Percentiles rank a stretch among this genome's conserved stretches.
These are phyloP conservation scores for Aspergillus homomorphus DNA, from an alignment of 495 filamentous ascomycete genomes.

Conservation along the genomic window DNA sequence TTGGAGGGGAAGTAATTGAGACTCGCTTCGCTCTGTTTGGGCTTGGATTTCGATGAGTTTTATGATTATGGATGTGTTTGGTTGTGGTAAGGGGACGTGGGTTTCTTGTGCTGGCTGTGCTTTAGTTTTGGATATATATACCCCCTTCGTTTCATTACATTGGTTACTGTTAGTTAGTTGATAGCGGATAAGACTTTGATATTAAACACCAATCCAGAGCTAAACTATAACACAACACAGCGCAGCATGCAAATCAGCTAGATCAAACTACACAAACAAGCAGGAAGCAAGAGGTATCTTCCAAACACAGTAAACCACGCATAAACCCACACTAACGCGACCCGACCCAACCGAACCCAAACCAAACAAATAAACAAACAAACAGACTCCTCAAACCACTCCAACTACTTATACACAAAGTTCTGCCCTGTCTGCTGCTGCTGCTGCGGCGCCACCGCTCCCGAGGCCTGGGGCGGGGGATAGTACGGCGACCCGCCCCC, in stretches of 20 bases:
- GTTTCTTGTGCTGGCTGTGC: background rate
- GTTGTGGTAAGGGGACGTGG: background rate
- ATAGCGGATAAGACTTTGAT: too few species aligned
- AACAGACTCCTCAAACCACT: conserved; percentile 1
- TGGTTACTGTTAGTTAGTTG: too few species aligned
- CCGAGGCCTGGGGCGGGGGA: conserved; percentile 17
- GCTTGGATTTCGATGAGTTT: conserved; percentile 1
- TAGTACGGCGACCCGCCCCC: conserved; percentile 19
- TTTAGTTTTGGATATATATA: conserved; percentile 18
- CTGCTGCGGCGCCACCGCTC: conserved; percentile 7
- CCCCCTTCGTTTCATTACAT: conserved; percentile 13
- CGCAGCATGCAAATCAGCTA: background rate
- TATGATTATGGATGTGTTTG: background rate
- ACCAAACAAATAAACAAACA: conserved; percentile 8
- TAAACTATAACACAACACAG: background rate
- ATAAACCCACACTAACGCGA: background rate
- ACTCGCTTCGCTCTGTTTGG: background rate
- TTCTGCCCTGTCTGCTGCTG: conserved; percentile 5
- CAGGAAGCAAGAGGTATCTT: background rate
- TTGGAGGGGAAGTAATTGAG: conserved; percentile 25
- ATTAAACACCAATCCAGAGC: background rate
- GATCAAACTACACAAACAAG: background rate
- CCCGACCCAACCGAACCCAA: background rate
- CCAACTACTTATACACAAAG: conserved; percentile 26
- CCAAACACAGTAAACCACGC: background rate